These are phyloP conservation scores for Xylariaceae sp. DNA, from an alignment of 2,329 filamentous ascomycete species.

Conservation along the genomic window DNA sequence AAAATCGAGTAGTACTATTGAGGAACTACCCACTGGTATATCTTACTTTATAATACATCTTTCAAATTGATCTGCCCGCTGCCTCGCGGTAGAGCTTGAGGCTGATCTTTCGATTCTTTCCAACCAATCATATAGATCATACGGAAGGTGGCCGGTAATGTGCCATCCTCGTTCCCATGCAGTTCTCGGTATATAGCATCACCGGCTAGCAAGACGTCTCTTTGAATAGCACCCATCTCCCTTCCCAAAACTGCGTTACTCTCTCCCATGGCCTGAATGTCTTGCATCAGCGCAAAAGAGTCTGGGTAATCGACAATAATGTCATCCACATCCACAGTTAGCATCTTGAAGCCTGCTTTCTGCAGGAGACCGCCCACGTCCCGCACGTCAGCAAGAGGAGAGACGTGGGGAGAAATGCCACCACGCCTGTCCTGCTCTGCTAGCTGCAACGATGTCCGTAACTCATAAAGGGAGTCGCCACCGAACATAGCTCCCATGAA, in stretches of 20 bases:
- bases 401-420: conserved; percentile 88
- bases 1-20: neutral
- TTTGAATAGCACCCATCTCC: conserved; percentile 70
- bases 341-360: conserved; percentile 86
- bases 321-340: conserved; percentile 96
- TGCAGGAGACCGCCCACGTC: conserved; percentile 86
- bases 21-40: conserved; percentile 15
- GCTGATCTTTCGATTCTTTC: conserved; percentile 78
- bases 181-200: conserved; percentile 86
- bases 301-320: conserved; percentile 93
- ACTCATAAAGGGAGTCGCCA: conserved; percentile 88
- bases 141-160: conserved; percentile 84
- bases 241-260: conserved; percentile 83
- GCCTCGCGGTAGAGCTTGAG: conserved; percentile 74
- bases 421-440: conserved; percentile 86
- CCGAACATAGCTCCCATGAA: conserved; percentile 97
- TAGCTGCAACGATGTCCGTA: conserved; percentile 88
- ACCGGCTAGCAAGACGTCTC: conserved; percentile 81
- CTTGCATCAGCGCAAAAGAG: conserved; percentile 85
- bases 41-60: conserved; percentile 61
- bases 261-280: conserved; percentile 96
- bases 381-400: conserved; percentile 84
- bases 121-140: conserved; percentile 99
- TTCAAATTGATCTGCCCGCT: conserved; percentile 86
- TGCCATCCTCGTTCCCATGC: conserved; percentile 76